A percentile compares a stretch with the other conserved stretches of the same genome.
Conservation (phyloP, 805 yeast species). For the Wickerhamomyces silvicola region DNA sequence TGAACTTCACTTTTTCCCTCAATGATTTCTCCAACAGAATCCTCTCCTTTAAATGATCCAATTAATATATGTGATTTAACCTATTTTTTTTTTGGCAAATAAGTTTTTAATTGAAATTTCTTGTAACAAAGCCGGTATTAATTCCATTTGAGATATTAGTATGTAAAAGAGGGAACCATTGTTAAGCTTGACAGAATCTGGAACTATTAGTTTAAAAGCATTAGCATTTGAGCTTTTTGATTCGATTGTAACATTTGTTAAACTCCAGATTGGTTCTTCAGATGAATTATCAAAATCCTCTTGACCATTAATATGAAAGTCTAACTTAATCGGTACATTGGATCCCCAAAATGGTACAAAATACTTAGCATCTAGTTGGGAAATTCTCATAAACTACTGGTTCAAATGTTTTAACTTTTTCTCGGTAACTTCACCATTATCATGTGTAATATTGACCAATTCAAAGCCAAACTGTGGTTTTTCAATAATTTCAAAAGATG, state of each 20-base stretch:
- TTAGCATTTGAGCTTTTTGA: conserved; percentile 8
- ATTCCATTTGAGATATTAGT: conserved; percentile 19
- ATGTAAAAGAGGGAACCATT: conserved; percentile 32
- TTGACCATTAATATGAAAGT: conserved; percentile 19
- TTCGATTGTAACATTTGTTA: conserved; percentile 6
- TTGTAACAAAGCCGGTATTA: conserved; percentile 13
- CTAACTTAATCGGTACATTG: conserved; percentile 11
- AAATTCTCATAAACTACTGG: conserved; percentile 22
- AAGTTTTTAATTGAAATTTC: conserved; percentile 22
- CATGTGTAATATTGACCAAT: conserved; percentile 1
- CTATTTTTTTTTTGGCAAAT: conserved; percentile 23
- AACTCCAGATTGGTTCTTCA: conserved; percentile 1
- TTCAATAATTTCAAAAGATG: conserved; percentile 7
- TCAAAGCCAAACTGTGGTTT: conserved; percentile 9
- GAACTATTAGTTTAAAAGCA: conserved; percentile 7
- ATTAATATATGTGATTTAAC: conserved; percentile 26
- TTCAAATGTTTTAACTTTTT: conserved; percentile 12
- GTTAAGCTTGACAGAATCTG: conserved; percentile 16
- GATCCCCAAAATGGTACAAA: conserved; percentile 17
- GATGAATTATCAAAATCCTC: conserved; percentile 5
- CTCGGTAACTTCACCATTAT: conserved; percentile 7
- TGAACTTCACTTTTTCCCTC: conserved; percentile 9
- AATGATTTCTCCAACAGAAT: conserved; percentile 9
- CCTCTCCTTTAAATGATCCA: conserved; percentile 13
- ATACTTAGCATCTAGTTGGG: conserved; percentile 9